Evolutionary conservation across 768 basidiomycete genomes (phyloP), one percentile per base, ranked within the genome.

Genomic region (Phaeolepiota aurea): DNA sequence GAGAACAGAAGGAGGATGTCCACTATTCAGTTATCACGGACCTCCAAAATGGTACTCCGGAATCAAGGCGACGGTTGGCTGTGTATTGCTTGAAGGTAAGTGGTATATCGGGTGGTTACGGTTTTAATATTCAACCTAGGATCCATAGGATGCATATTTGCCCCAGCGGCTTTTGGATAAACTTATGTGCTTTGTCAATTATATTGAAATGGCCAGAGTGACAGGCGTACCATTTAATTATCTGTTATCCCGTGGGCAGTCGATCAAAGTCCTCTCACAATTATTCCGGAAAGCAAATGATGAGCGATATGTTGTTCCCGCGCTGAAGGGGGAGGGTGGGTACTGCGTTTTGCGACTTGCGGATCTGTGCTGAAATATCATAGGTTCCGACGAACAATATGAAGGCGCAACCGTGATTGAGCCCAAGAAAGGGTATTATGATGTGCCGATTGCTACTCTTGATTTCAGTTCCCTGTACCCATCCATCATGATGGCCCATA

Each of bases 401-500:
- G 96, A 98, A 66, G 96, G 96, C 48, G 96, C 96, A 3, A 99
- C 92, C 9, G 96, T 99, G 52, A 98, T 99, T 49, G 96, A 99
- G 55, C 96, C 96, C 3, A 81, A 76, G 58, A 91, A 83, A 54
- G 96, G 94, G 0, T 99, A 91, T 61, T 99, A 98, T 56, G 90
- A 96, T 55, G 77, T 81, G 0, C 96, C 96, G 1, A 97, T 99
- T 53, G 93, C 96, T 10, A 98, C 96, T 0, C 77, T 99, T 35
- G 96, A 99, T 74, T 99, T 99, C 65, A 92, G 90, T 44, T 97
- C 93, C 1, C 72, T 99, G 45, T 99, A 99, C 61, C 96, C 96
- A 3, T 98, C 96, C 0, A 98, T 99, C 64, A 99, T 99, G 96
- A 97, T 97, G 93, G 96, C 94, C 2, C 96, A 99, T 62, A 99